Evolutionary conservation across 2,329 filamentous ascomycete genomes (phyloP).

Genomic region (Whalleya microplaca): DNA sequence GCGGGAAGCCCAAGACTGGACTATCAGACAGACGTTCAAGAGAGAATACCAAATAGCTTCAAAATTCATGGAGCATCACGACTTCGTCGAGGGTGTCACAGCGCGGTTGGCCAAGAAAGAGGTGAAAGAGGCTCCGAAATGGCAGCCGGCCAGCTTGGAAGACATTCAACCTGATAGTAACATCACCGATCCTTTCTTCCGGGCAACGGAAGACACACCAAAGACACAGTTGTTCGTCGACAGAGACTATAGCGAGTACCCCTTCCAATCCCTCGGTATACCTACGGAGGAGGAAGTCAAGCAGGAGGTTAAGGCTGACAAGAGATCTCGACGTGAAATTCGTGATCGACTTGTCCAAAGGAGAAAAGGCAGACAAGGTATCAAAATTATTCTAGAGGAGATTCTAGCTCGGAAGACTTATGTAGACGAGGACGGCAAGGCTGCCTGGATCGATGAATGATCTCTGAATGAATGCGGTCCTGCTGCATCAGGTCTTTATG

Average conservation of each 20-base stretch:
- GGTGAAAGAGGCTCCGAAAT: slow-evolving; percentile 62
- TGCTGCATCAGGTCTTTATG: slow-evolving; percentile 10
- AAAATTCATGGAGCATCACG: slow-evolving; percentile 87
- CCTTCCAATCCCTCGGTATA: slow-evolving; percentile 69
- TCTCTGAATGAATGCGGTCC: not conserved
- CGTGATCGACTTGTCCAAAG: slow-evolving; percentile 63
- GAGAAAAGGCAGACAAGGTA: slow-evolving; percentile 68
- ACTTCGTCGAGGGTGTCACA: slow-evolving; percentile 91
- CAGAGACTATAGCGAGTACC: slow-evolving; percentile 72
- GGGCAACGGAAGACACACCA: slow-evolving; percentile 46
- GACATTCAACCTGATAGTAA: slow-evolving; percentile 60
- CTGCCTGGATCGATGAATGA: slow-evolving; percentile 41
- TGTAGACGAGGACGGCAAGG: slow-evolving; percentile 48
- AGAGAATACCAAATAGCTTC: slow-evolving; percentile 83
- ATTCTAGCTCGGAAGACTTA: slow-evolving; percentile 67
- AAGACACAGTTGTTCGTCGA: slow-evolving; percentile 65
- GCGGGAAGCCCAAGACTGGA: slow-evolving; percentile 75
- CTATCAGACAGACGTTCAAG: slow-evolving; percentile 82
- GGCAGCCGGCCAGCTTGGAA: slow-evolving; percentile 75
- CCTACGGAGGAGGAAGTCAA: slow-evolving; percentile 70
- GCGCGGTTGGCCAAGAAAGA: slow-evolving; percentile 70
- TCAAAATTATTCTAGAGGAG: slow-evolving; percentile 69
- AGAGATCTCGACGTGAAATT: slow-evolving; percentile 58
- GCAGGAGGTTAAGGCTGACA: slow-evolving; percentile 45
- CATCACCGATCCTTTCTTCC: slow-evolving; percentile 72